Percentiles rank a stretch among this genome's conserved stretches.
Evolutionary conservation across 1,284 basidiomycete genomes (phyloP).

Genomic region (Lentinula novae-zelandiae): DNA sequence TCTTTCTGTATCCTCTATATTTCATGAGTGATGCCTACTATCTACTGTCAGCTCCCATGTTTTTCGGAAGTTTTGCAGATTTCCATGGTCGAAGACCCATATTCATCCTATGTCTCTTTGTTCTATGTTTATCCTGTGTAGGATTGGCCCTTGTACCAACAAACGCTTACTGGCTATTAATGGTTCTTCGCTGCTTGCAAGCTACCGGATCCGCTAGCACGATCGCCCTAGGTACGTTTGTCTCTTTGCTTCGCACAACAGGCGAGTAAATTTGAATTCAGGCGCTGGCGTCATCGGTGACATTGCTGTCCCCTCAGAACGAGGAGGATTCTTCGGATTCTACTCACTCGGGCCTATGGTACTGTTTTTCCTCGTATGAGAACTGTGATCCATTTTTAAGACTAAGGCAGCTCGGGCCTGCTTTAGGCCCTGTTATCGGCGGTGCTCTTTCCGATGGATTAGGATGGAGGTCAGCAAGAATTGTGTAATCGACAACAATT

Average conservation of each 20-base stretch:
- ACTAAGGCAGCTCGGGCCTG: slow-evolving; percentile 34
- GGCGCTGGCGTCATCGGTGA: slow-evolving; percentile 9
- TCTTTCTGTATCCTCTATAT: neutral
- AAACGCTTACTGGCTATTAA: slow-evolving; percentile 3
- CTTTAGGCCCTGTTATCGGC: slow-evolving; percentile 54
- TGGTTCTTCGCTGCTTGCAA: slow-evolving; percentile 8
- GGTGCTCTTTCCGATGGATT: slow-evolving; percentile 53
- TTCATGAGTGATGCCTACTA: neutral
- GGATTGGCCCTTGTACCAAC: slow-evolving; percentile 6
- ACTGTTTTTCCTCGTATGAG: neutral
- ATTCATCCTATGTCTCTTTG: neutral
- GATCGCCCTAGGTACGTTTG: slow-evolving; percentile 5
- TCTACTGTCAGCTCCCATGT: neutral
- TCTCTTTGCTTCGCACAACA: neutral
- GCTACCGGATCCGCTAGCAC: slow-evolving; percentile 7
- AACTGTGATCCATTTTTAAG: neutral
- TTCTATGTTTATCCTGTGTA: slow-evolving; percentile 6
- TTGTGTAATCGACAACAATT: neutral
- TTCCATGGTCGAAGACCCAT: slow-evolving; percentile 4
- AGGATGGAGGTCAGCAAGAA: slow-evolving; percentile 59
- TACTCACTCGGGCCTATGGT: slow-evolving; percentile 6
- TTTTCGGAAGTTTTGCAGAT: slow-evolving; percentile 6
- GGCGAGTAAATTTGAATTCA: neutral
- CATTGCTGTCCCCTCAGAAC: slow-evolving; percentile 5
- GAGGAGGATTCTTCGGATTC: slow-evolving; percentile 8